Evolutionary conservation across 306 rosid species (phyloP), one percentile per base, ranked within the genome.

Genomic region (Mimosa bimucronata): DNA sequence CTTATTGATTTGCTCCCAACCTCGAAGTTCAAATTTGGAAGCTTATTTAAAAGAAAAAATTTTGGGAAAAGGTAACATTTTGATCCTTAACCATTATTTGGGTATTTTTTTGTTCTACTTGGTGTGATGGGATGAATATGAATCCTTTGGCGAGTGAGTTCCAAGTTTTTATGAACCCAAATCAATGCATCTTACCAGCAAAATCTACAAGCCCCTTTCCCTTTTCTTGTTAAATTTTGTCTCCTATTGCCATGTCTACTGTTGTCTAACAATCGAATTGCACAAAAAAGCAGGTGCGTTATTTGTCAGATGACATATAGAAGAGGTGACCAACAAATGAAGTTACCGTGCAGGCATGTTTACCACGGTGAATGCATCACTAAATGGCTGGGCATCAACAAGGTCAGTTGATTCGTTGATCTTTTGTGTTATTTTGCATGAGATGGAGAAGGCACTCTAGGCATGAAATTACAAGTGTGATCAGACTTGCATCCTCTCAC

Each of bases 341-440:
- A 88, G 80, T 87, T 94, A 77, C 97, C 98, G n/a, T 92, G 98
- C 92, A 84, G 85, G 76, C 98, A 94, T 86, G 80, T 87, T 42
- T 94, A 94, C 83, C 98, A 94, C 58, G 77, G 90, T 34, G 89
- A 87, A 74, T 92, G 98, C 94, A 91, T 94, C 80, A 85, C 93
- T 80, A 94, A 92, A 87, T 94, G 98, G 98, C 98, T 94, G 19
- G 69, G 85, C 91, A 92, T 94, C 79, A 94, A 88, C 94, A 94
- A 94, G 95, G 98, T 91, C 55, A 13, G 79, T 71, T 57, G 68
- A 46, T 45, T 37, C 2, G 19, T 46, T 46, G 19, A 18, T 2
- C 50, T 44, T 44, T 44, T 45, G 50, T 45, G 13, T 2, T 45
- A 3, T 45, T 44, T 44, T 1, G 5, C 9, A 13, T 45, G 13